Base-by-base conservation (phyloP, 2,329 filamentous ascomycete species). In the Fusarium devonianum region DNA sequence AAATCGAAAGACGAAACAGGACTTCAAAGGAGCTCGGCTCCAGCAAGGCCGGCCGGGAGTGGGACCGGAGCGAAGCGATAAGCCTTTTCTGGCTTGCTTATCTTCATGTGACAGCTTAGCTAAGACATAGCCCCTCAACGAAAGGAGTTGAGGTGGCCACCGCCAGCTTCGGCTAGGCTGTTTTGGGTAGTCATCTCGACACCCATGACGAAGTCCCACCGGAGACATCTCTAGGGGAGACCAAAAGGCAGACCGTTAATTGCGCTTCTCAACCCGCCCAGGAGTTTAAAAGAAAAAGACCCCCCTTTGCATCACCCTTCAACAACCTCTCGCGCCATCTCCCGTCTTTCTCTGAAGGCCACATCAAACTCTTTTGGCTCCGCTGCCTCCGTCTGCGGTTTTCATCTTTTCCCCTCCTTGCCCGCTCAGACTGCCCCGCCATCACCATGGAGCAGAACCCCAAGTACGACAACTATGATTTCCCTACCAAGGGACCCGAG, bases 401-500 rank as follows among this genome's bases (percentile, higher is more conserved):
- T 16, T 37, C 35, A 22, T 36, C 33, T 37, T 35, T 16, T 48
- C 32, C 37, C 42, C 39, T 36, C 38, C 50, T 29, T 50, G n/a
- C n/a, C n/a, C 51, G 16, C 29, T 39, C 25, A 42, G 28, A 44
- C 36, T 58, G 56, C 62, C 61, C 62, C 63, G 63, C 60, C 62
- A 62, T 55, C 67, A 71, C 69, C 67, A 78, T 84, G 76, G 76
- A 84, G 71, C 71, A 91, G 47, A 60, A 96, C 75, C 82, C 90
- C 72, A 97, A 96, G 78, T 96, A 97, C 80, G 94, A 97, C 78
- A 74, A 95, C 79, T 97, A 94, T 75, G 92, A 97, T 75, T 97
- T 84, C 79, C 94, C 94, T 57, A 90, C 87, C 59, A 87, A 83
- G 56, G 85, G 90, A 35, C 83, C 89, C 45, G 83, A 84, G 63